Evolutionary conservation across 2,329 filamentous ascomycete species (phyloP).

Genomic region (Aspergillus latus): DNA sequence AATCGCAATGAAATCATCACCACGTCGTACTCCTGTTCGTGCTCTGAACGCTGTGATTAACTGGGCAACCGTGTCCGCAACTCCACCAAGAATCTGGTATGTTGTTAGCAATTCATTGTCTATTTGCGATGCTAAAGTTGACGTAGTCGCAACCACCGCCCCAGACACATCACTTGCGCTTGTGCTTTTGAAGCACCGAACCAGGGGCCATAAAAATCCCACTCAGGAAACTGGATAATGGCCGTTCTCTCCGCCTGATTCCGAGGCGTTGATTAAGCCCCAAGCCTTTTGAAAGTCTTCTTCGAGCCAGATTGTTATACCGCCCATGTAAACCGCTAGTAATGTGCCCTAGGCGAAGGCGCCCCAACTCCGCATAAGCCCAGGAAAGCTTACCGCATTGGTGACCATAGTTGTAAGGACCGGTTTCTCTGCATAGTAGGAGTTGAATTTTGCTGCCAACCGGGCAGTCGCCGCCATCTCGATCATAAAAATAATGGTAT

Average conservation of each 20-base stretch:
- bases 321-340: background rate
- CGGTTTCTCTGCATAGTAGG: constrained; percentile 90
- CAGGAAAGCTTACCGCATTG: constrained; percentile 70
- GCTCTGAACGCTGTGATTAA: constrained; percentile 73
- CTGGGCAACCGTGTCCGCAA: constrained; percentile 95
- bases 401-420: constrained; percentile 99
- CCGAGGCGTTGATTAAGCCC: background rate
- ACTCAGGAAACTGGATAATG: background rate
- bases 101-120: constrained; percentile 15
- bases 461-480: constrained; percentile 85
- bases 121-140: background rate
- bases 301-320: background rate
- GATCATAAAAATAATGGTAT: constrained; percentile 79
- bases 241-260: background rate
- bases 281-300: background rate
- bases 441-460: constrained; percentile 83
- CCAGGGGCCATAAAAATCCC: background rate
- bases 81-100: constrained; percentile 73
- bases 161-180: background rate
- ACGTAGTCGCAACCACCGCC: background rate
- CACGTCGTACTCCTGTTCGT: constrained; percentile 60
- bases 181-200: background rate
- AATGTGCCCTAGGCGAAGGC: background rate
- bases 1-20: constrained; percentile 73
- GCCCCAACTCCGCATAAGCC: background rate